Percentiles rank a stretch among this genome's conserved stretches.
Conservation (phyloP, 192 early-diverging fungal genomes). For the Cladochytrium replicatum region DNA sequence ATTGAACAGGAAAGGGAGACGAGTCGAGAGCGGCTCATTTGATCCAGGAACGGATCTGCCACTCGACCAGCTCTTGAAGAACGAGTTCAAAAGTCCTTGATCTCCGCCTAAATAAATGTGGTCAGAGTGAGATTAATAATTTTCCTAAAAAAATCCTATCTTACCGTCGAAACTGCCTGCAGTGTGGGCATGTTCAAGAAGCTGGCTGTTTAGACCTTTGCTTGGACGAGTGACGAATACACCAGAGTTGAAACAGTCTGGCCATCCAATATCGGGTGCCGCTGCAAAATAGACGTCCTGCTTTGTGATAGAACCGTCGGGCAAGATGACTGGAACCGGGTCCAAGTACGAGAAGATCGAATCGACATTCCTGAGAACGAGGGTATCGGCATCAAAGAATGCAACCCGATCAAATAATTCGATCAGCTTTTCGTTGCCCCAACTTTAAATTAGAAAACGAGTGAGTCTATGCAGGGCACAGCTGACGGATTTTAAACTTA, state of each 20-base stretch:
- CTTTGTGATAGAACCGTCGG: neutral
- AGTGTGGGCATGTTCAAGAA: constrained; percentile 38
- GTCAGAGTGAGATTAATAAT: neutral
- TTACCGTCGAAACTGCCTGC: constrained; percentile 79
- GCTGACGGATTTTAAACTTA: constrained; percentile 68
- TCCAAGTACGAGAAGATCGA: constrained; percentile 58
- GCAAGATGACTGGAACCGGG: neutral
- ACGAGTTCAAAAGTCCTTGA: constrained; percentile 86
- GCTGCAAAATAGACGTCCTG: constrained; percentile 72
- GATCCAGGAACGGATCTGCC: constrained; percentile 1
- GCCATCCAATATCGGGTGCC: constrained; percentile 90
- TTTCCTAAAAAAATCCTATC: neutral
- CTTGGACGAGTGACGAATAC: constrained; percentile 70
- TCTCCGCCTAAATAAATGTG: constrained; percentile 62
- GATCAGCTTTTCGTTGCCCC: constrained; percentile 3
- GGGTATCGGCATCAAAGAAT: constrained; percentile 87
- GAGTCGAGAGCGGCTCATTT: constrained; percentile 26
- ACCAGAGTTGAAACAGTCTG: constrained; percentile 95
- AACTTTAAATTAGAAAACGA: too few relatives aligned
- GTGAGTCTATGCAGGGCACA: too few relatives aligned
- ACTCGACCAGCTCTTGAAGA: constrained; percentile 68
- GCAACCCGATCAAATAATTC: constrained; percentile 51
- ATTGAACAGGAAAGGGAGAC: constrained; percentile 88
- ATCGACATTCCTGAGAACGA: constrained; percentile 73
- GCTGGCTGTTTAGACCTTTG: constrained; percentile 33